A percentile compares a stretch with the other conserved stretches of the same genome.
These are phyloP conservation scores for Trichoderma sp. DNA, from an alignment of 2,329 filamentous ascomycete species.

Conservation along the genomic window DNA sequence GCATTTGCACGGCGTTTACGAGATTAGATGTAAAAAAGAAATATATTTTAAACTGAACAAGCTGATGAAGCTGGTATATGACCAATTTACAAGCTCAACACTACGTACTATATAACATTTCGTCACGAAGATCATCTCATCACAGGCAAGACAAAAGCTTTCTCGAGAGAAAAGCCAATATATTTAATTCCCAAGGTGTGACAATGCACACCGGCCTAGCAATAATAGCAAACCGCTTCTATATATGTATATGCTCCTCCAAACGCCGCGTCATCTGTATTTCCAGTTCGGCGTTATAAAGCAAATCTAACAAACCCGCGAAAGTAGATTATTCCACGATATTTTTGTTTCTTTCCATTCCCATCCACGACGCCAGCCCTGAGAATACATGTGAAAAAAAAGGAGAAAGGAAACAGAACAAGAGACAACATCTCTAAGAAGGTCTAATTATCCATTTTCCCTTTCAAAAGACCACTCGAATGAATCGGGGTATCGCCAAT, in stretches of 20 bases:
- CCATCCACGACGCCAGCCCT: constrained; percentile 18
- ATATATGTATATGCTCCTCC: constrained; percentile 6
- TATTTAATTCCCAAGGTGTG: constrained; percentile 4
- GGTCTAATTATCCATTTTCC: background rate
- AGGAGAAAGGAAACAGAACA: background rate
- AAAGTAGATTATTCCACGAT: background rate
- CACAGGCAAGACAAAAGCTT: background rate
- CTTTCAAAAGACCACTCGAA: constrained; percentile 2
- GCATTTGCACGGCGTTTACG: constrained; percentile 44
- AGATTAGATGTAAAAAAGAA: constrained; percentile 14
- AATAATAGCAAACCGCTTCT: constrained; percentile 1
- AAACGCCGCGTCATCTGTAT: constrained; percentile 11
- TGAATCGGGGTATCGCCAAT: constrained; percentile 35
- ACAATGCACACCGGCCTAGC: background rate
- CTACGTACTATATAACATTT: too few species aligned
- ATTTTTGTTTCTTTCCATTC: background rate
- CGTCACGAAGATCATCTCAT: background rate
- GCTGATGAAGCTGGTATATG: background rate
- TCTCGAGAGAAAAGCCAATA: background rate
- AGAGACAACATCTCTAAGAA: constrained; percentile 1
- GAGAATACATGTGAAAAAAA: background rate
- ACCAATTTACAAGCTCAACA: background rate
- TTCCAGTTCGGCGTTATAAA: constrained; percentile 16
- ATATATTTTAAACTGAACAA: background rate
- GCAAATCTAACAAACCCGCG: constrained; percentile 1